Conservation (phyloP, 2,329 filamentous ascomycete genomes). For the Calonectria hawksworthii region DNA sequence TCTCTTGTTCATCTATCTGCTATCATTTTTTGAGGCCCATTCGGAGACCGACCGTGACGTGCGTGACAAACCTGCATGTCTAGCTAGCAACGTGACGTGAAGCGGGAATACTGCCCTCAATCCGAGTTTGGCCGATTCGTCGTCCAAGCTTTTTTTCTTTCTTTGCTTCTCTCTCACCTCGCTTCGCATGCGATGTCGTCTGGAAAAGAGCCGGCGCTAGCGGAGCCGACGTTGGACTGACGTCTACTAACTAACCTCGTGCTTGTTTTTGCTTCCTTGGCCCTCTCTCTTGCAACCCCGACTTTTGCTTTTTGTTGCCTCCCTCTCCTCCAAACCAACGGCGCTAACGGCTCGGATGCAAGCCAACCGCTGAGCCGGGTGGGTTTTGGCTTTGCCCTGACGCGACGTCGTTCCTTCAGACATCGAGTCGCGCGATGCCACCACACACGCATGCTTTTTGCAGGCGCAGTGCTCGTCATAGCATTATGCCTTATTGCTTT, state of each 20-base stretch:
- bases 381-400: conserved; percentile 7
- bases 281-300: not conserved
- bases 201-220: conserved; percentile 36
- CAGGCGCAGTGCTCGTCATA: not conserved
- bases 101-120: not conserved
- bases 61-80: not conserved
- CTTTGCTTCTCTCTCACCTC: not conserved
- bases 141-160: not conserved
- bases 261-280: not conserved
- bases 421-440: not conserved
- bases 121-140: not conserved
- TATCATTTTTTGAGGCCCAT: not conserved
- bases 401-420: not conserved
- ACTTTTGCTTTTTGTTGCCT: conserved; percentile 11
- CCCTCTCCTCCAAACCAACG: conserved; percentile 21
- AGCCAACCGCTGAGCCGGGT: conserved; percentile 22
- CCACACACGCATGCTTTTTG: not conserved
- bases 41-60: not conserved
- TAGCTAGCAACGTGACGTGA: not conserved
- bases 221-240: conserved; percentile 17
- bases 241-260: not conserved
- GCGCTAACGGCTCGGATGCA: conserved; percentile 33
- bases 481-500: not conserved
- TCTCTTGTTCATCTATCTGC: not conserved
- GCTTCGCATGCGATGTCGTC: conserved; percentile 5